Percentiles rank a stretch among this genome's conserved stretches.
Evolutionary conservation across 2,329 filamentous ascomycete species (phyloP).

Genomic region (Neurospora sp.): DNA sequence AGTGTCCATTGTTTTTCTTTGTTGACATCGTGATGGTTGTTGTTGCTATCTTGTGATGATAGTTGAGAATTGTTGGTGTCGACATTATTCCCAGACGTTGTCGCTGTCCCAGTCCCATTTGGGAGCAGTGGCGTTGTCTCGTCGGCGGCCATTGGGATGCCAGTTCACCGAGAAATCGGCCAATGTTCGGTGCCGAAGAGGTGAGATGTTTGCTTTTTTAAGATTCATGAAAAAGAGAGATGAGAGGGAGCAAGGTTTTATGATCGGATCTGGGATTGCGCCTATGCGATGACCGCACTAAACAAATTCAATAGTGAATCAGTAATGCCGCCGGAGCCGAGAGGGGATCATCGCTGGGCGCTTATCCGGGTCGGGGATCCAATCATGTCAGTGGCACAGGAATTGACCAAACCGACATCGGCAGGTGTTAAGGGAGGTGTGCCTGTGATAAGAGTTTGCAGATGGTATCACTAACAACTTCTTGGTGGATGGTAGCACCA

Average conservation of each 20-base stretch:
- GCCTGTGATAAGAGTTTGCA: background rate
- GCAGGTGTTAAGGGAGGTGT: background rate
- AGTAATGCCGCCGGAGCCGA: background rate
- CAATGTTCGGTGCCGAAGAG: background rate
- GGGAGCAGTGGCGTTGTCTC: background rate
- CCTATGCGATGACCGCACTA: background rate
- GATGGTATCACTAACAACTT: background rate
- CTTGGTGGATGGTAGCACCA: accelerated
- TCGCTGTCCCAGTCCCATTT: background rate
- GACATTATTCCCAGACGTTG: background rate
- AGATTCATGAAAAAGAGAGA: background rate
- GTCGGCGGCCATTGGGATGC: background rate
- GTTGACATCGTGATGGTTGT: background rate
- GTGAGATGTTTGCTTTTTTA: background rate
- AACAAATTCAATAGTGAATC: background rate
- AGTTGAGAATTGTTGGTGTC: background rate
- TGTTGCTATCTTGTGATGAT: background rate
- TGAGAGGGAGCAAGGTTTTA: background rate
- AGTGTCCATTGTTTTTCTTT: background rate
- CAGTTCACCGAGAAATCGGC: background rate
- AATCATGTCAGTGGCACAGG: background rate
- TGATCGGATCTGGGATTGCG: background rate
- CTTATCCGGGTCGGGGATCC: background rate
- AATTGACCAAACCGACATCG: background rate
- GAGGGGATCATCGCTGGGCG: background rate